phyloP scores from a whole-genome alignment of 768 basidiomycete genomes.

The Tricholoma bakamatsutake region DNA sequence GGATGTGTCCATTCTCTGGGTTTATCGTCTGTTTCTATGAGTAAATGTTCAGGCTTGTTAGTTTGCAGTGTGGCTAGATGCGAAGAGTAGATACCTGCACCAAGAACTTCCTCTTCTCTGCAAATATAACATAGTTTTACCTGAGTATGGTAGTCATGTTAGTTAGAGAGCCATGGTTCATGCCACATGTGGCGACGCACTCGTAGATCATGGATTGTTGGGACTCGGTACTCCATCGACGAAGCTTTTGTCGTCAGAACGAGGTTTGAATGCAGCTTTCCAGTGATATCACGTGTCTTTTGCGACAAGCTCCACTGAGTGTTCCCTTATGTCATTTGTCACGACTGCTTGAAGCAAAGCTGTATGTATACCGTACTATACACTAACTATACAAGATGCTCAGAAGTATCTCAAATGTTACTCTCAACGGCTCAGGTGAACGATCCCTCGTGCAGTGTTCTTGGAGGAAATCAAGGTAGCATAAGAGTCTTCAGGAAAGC shows the following conservation, averaged over 20 bases:
- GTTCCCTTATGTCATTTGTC: too few species aligned
- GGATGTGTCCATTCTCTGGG: slow-evolving; percentile 71
- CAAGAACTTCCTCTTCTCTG: slow-evolving; percentile 60
- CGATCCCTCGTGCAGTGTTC: too few species aligned
- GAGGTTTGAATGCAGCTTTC: background rate
- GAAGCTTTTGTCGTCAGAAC: background rate
- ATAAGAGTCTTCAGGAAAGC: too few species aligned
- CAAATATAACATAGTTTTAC: slow-evolving; percentile 82
- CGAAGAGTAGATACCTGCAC: slow-evolving; percentile 28
- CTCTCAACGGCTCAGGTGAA: too few species aligned
- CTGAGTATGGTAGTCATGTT: slow-evolving; percentile 16
- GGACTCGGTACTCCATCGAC: slow-evolving; percentile 10
- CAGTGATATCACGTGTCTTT: too few species aligned
- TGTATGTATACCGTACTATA: too few species aligned
- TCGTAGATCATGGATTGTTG: slow-evolving; percentile 24
- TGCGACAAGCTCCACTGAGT: too few species aligned
- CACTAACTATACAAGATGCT: too few species aligned
- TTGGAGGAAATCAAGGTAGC: too few species aligned
- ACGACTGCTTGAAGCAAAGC: too few species aligned
- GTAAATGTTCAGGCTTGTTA: background rate
- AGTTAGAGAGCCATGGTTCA: background rate
- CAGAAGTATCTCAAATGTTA: too few species aligned
- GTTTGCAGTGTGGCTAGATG: background rate
- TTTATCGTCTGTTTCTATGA: slow-evolving; percentile 37
- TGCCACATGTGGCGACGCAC: slow-evolving; percentile 11